These are phyloP conservation scores for Herpotrichia juniperi DNA, from an alignment of 2,329 filamentous ascomycete species.

Conservation along the genomic window DNA sequence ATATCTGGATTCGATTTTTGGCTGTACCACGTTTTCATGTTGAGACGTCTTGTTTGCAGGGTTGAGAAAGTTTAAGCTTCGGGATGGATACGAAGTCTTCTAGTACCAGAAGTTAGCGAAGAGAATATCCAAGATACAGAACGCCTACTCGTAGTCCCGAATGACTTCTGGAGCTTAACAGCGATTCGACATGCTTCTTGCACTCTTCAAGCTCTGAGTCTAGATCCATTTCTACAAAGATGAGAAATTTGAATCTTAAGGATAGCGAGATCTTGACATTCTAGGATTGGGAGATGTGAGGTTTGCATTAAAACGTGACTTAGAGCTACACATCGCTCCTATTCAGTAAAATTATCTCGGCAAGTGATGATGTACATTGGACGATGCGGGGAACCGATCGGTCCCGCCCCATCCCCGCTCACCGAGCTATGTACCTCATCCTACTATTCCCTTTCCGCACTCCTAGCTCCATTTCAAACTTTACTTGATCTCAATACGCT, in stretches of 20 bases:
- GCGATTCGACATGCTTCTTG: slow-evolving; percentile 14
- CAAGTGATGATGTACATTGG: neutral
- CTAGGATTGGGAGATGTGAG: too few species aligned
- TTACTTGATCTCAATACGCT: neutral
- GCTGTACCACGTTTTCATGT: too few species aligned
- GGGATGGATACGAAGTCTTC: slow-evolving; percentile 27
- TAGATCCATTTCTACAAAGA: slow-evolving; percentile 1
- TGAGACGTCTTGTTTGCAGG: neutral
- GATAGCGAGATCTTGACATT: too few species aligned
- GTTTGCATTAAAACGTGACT: too few species aligned
- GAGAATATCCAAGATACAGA: neutral
- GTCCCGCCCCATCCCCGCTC: neutral
- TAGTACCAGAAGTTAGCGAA: slow-evolving; percentile 6
- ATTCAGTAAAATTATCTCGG: neutral
- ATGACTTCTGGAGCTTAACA: slow-evolving; percentile 7
- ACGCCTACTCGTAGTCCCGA: slow-evolving; percentile 8
- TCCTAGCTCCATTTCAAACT: neutral
- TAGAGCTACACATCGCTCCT: too few species aligned
- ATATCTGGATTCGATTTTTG: neutral
- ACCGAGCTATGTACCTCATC: neutral
- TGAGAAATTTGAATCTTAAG: too few species aligned
- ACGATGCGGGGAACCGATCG: slow-evolving; percentile 6
- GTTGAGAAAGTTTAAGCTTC: slow-evolving; percentile 21
- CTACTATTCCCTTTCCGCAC: neutral
- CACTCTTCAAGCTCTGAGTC: slow-evolving; percentile 9